Conservation (phyloP, 768 basidiomycete species). For the Nidularia sp. region DNA sequence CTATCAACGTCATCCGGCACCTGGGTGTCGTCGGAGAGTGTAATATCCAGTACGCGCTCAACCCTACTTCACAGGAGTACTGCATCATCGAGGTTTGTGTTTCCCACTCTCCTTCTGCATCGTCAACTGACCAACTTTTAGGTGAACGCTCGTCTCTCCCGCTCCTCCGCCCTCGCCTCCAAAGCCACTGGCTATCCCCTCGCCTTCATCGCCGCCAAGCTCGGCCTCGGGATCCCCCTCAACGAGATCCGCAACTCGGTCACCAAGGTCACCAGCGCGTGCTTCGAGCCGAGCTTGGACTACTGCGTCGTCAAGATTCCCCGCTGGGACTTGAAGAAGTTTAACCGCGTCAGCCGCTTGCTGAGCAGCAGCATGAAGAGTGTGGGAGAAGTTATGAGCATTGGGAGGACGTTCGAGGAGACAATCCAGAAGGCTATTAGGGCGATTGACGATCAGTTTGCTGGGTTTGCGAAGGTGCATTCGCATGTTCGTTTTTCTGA, state of each 20-base stretch:
- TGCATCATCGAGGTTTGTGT: conserved; percentile 89
- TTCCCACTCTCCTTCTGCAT: background rate
- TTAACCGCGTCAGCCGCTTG: conserved; percentile 85
- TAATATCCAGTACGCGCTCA: conserved; percentile 98
- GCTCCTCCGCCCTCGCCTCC: conserved; percentile 93
- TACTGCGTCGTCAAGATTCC: conserved; percentile 99
- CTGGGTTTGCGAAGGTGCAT: conserved; percentile 81
- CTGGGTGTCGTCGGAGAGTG: conserved; percentile 97
- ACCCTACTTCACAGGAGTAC: conserved; percentile 92
- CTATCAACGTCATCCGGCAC: conserved; percentile 98
- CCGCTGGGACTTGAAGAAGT: conserved; percentile 99
- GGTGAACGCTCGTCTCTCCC: conserved; percentile 89
- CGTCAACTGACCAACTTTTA: background rate
- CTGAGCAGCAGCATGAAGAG: conserved; percentile 98
- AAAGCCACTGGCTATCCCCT: conserved; percentile 74
- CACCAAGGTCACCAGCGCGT: conserved; percentile 94
- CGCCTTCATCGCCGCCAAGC: conserved; percentile 97
- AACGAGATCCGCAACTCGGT: conserved; percentile 98
- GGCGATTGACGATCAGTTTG: conserved; percentile 92
- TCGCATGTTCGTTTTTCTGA: background rate
- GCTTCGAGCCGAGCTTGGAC: conserved; percentile 97
- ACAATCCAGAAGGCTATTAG: conserved; percentile 98
- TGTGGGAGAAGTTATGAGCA: conserved; percentile 99
- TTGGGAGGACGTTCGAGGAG: conserved; percentile 97
- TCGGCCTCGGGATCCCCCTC: conserved; percentile 97